Evolutionary conservation across 192 early-diverging fungal species (phyloP), one percentile per base, ranked within the genome.

Genomic region (Umbelopsis sp.): DNA sequence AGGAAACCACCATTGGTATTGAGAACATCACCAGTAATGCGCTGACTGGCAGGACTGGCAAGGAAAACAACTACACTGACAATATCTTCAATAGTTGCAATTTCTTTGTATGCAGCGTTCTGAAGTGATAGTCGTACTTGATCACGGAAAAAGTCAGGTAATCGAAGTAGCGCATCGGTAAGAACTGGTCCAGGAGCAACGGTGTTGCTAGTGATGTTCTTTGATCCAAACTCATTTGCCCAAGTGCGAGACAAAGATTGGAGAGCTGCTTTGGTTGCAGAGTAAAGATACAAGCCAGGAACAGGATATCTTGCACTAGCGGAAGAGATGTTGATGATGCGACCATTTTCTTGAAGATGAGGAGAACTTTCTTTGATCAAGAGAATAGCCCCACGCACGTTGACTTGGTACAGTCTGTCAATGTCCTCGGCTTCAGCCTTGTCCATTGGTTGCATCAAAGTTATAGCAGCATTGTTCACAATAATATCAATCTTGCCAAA

Each of bases 311-410:
- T 53, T 26, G 52, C 6, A 0, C 22, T 22, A 0, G 25, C 6
- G 25, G 81, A 75, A 14, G 69, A 75, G 36, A 83, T 67, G 31
- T 83, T 83, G 73, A 83, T 77, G 5, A 83, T 73, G 10, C 81
- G 75, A 0, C 81, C 79, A 56, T 71, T 47, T 21, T 77, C 66
- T 14, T 71, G 52, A 78, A 83, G 71, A 45, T 53, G 26, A 68
- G 70, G 75, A 21, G 66, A 45, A 43, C 74, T 75, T 52, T 80
- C 71, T 43, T 72, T 54, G 62, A 80, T 73, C 14, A 80, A 45
- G 32, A 82, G 73, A 76, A 73, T 76, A 16, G 81, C 74, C 8
- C 73, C 77, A 66, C 76, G 74, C n/a, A 74, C 69, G 34, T 83
- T 83, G 59, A 80, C 77, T 5, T 32, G 32, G 44, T 80, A 81